Conservation (phyloP, 495 filamentous ascomycete species). For the Oleoguttula mirabilis region DNA sequence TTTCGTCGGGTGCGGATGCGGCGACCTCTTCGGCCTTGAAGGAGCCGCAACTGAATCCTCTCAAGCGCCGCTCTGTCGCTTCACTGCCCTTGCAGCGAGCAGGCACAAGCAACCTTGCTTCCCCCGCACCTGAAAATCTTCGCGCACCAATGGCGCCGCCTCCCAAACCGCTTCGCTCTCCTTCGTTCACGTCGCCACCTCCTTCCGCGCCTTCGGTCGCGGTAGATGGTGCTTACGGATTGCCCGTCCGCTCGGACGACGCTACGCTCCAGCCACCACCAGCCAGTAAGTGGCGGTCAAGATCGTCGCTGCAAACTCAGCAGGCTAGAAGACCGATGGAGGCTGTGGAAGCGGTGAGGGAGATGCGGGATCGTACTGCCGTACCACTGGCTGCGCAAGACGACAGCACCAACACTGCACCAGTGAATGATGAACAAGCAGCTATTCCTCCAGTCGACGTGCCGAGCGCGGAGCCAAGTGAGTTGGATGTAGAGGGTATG, state of each 20-base stretch:
- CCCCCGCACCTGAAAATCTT: too few relatives aligned
- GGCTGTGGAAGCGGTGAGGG: conserved; percentile 11
- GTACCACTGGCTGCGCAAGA: too few relatives aligned
- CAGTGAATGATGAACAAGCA: too few relatives aligned
- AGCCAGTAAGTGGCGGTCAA: conserved; percentile 3
- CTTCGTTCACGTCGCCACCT: conserved; percentile 12
- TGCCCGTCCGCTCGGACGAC: conserved; percentile 23
- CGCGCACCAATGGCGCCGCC: too few relatives aligned
- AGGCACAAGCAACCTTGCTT: not conserved
- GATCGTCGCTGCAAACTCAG: not conserved
- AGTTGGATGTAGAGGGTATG: too few relatives aligned
- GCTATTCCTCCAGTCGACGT: too few relatives aligned
- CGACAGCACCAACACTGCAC: too few relatives aligned
- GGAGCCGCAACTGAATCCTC: not conserved
- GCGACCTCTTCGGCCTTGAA: not conserved
- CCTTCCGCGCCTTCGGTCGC: conserved; percentile 4
- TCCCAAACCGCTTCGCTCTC: conserved; percentile 14
- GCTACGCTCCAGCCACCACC: conserved; percentile 5
- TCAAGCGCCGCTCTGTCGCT: conserved; percentile 19
- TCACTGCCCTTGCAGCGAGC: conserved; percentile 5
- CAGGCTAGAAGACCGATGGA: conserved; percentile 2
- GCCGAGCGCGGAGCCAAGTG: too few relatives aligned
- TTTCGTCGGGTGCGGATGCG: conserved; percentile 10
- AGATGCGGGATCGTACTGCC: conserved; percentile 9
- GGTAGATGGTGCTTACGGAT: conserved; percentile 6